These are phyloP conservation scores for Aspergillus thermomutatus DNA, from an alignment of 2,329 filamentous ascomycete genomes.

Conservation along the genomic window DNA sequence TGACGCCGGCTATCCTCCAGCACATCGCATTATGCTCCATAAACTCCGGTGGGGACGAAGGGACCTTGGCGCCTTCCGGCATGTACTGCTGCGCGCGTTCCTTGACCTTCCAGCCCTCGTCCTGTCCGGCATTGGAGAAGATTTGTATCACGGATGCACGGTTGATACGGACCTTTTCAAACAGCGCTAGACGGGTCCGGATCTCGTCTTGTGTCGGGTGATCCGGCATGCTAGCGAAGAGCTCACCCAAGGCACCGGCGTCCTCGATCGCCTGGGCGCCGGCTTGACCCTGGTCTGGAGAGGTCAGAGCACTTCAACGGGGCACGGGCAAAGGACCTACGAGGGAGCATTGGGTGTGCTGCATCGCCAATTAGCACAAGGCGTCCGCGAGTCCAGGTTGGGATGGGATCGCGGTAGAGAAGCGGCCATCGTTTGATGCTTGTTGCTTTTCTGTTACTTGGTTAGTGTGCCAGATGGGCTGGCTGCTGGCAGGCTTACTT, in stretches of 20 bases:
- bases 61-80: neutral
- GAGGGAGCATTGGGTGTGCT: constrained; percentile 26
- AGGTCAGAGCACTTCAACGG: neutral
- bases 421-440: constrained; percentile 22
- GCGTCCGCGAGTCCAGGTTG: constrained; percentile 20
- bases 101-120: neutral
- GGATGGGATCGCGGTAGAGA: constrained; percentile 23
- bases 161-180: neutral
- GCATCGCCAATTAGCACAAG: constrained; percentile 32
- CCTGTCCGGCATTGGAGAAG: constrained; percentile 2
- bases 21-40: constrained; percentile 1
- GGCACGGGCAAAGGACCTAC: neutral
- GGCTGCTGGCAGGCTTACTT: neutral
- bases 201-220: neutral
- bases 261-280: constrained; percentile 35
- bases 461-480: neutral
- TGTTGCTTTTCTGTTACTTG: neutral
- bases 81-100: neutral
- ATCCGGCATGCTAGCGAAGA: constrained; percentile 10
- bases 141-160: neutral
- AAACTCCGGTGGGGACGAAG: neutral
- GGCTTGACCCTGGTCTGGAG: constrained; percentile 28
- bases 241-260: constrained; percentile 24
- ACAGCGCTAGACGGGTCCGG: neutral
- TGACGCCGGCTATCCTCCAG: neutral